Evolutionary conservation across 306 rosid genomes (phyloP).

Genomic region (Cucurbita argyrosperma): DNA sequence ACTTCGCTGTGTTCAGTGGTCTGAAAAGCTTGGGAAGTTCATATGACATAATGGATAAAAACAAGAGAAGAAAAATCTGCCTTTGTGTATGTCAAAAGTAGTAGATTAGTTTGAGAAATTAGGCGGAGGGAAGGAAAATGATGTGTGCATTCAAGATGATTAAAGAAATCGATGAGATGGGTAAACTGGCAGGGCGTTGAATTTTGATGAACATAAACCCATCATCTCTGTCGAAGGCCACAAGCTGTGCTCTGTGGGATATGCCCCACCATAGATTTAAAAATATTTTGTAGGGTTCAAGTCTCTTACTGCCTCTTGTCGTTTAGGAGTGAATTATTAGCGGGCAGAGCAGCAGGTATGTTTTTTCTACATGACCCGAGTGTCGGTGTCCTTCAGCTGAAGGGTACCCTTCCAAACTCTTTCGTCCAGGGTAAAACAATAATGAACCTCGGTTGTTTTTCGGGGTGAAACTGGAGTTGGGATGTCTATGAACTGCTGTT

Average conservation of each 20-base stretch:
- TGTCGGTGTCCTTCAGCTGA: not conserved
- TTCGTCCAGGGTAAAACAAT: not conserved
- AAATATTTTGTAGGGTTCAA: constrained; percentile 7
- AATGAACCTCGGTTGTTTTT: not conserved
- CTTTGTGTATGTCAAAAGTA: not conserved
- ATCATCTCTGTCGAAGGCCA: not conserved
- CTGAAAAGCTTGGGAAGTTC: not conserved
- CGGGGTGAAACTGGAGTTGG: not conserved
- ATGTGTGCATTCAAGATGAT: not conserved
- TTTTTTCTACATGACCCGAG: not conserved
- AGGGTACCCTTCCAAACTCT: not conserved
- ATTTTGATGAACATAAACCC: not conserved
- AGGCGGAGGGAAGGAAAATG: not conserved
- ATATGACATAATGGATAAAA: not conserved
- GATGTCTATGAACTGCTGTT: not conserved
- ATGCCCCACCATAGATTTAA: constrained; percentile 9
- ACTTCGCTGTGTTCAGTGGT: not conserved
- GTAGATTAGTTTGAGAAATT: not conserved
- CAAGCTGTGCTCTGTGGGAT: not conserved
- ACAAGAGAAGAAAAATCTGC: not conserved
- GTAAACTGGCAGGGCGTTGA: not conserved
- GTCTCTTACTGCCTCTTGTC: constrained; percentile 25
- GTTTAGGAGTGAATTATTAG: constrained; percentile 32
- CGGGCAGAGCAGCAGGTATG: constrained; percentile 73
- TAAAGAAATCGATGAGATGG: not conserved